phyloP scores from a whole-genome alignment of 306 rosid species.

The Vigna nakashimae region DNA sequence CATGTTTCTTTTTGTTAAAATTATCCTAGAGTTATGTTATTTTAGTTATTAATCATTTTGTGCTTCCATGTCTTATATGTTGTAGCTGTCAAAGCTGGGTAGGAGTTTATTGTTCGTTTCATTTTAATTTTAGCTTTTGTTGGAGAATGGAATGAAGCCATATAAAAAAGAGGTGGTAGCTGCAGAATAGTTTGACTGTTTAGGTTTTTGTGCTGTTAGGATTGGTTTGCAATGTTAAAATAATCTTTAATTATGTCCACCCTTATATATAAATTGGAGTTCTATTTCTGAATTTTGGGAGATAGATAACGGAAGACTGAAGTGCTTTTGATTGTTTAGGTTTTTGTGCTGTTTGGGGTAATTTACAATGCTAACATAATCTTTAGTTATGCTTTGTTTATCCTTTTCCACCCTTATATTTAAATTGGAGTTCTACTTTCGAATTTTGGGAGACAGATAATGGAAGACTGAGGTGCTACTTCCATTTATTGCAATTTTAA shows the following conservation, averaged over 20 bases:
- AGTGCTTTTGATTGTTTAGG: constrained; percentile 19
- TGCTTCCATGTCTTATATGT: neutral
- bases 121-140: neutral
- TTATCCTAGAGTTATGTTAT: neutral
- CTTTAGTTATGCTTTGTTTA: neutral
- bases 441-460: constrained; percentile 3
- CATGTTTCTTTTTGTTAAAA: too few species aligned
- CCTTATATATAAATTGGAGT: constrained; percentile 14
- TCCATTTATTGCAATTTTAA: neutral
- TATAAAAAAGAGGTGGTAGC: constrained; percentile 8
- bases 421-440: constrained; percentile 21
- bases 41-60: neutral
- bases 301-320: neutral
- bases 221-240: neutral
- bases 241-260: constrained; percentile 14
- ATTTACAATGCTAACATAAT: neutral
- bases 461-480: neutral
- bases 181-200: constrained; percentile 15
- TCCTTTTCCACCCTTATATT: constrained; percentile 4
- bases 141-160: constrained; percentile 6
- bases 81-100: constrained; percentile 5
- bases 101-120: constrained; percentile 3
- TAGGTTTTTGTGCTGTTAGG: constrained; percentile 21
- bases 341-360: neutral
- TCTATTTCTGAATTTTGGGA: constrained; percentile 7